Evolutionary conservation across 208 protist genomes (phyloP), one percentile per base, ranked within the genome.

Genomic region (Trypanosomatidae sp.): DNA sequence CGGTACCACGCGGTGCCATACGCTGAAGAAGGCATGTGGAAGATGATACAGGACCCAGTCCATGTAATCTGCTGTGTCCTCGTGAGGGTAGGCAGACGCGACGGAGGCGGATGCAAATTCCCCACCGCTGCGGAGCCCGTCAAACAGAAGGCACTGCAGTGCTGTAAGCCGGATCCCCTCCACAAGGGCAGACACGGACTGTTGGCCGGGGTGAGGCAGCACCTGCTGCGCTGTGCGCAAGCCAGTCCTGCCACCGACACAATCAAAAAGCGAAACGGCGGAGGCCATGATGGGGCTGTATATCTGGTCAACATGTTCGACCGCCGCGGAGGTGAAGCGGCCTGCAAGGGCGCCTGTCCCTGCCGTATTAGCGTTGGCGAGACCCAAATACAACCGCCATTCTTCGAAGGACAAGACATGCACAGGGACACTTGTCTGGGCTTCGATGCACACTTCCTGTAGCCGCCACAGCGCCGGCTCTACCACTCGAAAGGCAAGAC

Each of bases 401-500:
- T 66, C 66, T 15, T n/a, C 56, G 15, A 75, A 77, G 19, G 71
- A 30, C 69, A 68, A 36, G 53, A 55, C 67, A 59, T 74, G 73
- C 60, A 79, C 36, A 52, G 68, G 77, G 1, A 33, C 69, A n/a
- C 55, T 17, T 1, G 66, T 30, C 15, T 13, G 52, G 30, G 30
- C 44, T 25, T 71, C 46, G 28, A 55, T 30, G 53, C 79, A 80
- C 28, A 47, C 60, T 15, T 86, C 76, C 79, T 93, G 93, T 41
- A 89, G 85, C 7, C 62, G 65, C 59, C 79, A 79, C 71, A 97
- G 80, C 2, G 83, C 83, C 46, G 89, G 83, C 73, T 97, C 90
- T 43, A 95, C 66, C 36, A 97, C 84, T 22, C 92, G 92, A 50
- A 86, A 90, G 1, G 92, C 90, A 30, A 83, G 71, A 33, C 88